Evolutionary conservation across 2,329 filamentous ascomycete genomes (phyloP).

Genomic region (Hymenoscyphus albidus): DNA sequence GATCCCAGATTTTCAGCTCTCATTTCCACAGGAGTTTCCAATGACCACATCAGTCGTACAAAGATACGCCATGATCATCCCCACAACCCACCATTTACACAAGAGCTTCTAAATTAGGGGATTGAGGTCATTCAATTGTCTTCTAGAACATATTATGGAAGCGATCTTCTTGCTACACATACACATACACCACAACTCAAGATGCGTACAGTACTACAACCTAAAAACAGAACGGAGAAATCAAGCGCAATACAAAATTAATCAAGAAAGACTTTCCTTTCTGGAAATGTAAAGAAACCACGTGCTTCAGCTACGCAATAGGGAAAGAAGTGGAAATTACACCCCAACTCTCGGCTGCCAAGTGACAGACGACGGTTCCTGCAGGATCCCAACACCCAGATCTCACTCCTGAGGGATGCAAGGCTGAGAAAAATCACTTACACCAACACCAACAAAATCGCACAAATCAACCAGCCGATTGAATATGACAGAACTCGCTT

Average conservation of each 20-base stretch:
- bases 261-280: background rate
- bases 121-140: background rate
- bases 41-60: background rate
- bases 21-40: background rate
- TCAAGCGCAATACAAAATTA: background rate
- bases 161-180: no score
- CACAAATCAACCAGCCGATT: background rate
- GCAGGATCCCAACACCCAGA: background rate
- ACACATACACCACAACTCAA: background rate
- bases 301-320: background rate
- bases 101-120: background rate
- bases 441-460: background rate
- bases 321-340: background rate
- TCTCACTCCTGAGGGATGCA: constrained; percentile 8
- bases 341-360: background rate
- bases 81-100: background rate
- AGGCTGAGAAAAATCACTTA: constrained; percentile 1
- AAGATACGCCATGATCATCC: background rate
- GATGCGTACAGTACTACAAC: background rate
- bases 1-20: background rate
- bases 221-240: background rate
- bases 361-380: background rate
- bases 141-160: background rate
- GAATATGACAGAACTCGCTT: background rate
- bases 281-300: background rate